A percentile compares a stretch with the other conserved stretches of the same genome.
Conservation (phyloP, 768 basidiomycete species). For the Lyophyllum semitale region DNA sequence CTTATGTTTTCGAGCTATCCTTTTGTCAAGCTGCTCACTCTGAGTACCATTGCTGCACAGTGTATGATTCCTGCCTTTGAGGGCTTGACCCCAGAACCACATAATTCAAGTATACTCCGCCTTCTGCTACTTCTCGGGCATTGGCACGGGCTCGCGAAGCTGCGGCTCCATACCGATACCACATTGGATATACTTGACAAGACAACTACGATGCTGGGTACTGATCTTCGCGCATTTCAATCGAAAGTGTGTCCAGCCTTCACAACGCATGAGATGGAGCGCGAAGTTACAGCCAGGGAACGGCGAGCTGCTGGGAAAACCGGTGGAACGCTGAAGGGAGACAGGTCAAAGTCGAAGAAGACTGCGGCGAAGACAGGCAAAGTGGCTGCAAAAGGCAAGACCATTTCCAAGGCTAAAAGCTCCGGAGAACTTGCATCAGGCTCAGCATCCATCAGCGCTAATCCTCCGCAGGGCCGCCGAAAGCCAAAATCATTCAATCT, state of each 20-base stretch:
- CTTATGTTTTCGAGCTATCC: too few relatives aligned
- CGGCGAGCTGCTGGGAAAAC: not conserved
- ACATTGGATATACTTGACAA: constrained; percentile 3
- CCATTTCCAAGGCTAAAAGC: too few relatives aligned
- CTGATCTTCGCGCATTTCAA: not conserved
- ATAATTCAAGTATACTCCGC: not conserved
- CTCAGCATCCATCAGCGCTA: too few relatives aligned
- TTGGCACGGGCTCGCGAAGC: too few relatives aligned
- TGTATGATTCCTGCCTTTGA: constrained; percentile 5
- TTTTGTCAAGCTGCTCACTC: not conserved
- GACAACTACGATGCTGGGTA: not conserved
- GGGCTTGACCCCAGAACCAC: too few relatives aligned
- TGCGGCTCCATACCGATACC: too few relatives aligned
- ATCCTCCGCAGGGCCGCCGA: too few relatives aligned
- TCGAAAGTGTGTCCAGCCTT: constrained; percentile 1
- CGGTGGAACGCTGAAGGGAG: not conserved
- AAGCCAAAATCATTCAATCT: too few relatives aligned
- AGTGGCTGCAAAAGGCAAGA: not conserved
- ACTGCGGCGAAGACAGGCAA: too few relatives aligned
- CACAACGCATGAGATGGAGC: not conserved
- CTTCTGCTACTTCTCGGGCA: constrained; percentile 2
- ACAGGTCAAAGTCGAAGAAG: not conserved
- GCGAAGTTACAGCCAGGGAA: not conserved
- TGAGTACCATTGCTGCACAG: not conserved
- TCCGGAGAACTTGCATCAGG: constrained; percentile 11